Conservation (phyloP, 495 filamentous ascomycete species). For the Rostrohypoxylon terebratum region DNA sequence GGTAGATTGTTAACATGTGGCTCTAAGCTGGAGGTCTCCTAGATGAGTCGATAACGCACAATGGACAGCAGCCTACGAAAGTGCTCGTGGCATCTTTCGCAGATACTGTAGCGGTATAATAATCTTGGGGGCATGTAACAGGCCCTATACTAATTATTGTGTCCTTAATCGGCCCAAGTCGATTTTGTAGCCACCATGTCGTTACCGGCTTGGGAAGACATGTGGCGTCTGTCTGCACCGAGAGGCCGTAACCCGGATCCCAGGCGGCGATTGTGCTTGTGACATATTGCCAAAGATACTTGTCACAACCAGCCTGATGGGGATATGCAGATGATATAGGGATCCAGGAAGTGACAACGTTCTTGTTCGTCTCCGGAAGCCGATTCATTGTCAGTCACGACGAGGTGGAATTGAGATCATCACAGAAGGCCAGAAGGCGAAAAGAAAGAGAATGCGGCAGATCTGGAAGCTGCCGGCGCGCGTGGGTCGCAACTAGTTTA, state of each 20-base stretch:
- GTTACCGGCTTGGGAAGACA: constrained; percentile 48
- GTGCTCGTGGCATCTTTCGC: constrained; percentile 42
- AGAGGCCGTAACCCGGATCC: constrained; percentile 46
- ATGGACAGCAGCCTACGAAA: constrained; percentile 48
- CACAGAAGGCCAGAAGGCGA: constrained; percentile 14
- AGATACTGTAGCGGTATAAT: constrained; percentile 45
- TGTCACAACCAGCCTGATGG: constrained; percentile 39
- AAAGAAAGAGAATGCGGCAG: constrained; percentile 9
- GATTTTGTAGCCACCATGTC: constrained; percentile 48
- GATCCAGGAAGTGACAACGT: constrained; percentile 46
- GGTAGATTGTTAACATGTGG: constrained; percentile 16
- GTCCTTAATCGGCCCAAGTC: constrained; percentile 17
- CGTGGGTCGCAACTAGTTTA: constrained; percentile 33
- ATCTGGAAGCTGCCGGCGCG: constrained; percentile 12
- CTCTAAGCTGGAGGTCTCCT: neutral
- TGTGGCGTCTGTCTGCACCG: constrained; percentile 22
- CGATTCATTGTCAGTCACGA: constrained; percentile 39
- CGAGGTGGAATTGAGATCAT: constrained; percentile 9
- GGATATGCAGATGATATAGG: constrained; percentile 43
- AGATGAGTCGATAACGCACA: constrained; percentile 34
- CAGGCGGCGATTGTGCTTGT: constrained; percentile 35
- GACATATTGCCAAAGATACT: constrained; percentile 29
- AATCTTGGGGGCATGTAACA: constrained; percentile 48
- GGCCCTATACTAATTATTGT: constrained; percentile 44
- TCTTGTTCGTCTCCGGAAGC: constrained; percentile 44